Evolutionary conservation across 805 yeast genomes (phyloP).

Genomic region (Kregervanrija delftensis): DNA sequence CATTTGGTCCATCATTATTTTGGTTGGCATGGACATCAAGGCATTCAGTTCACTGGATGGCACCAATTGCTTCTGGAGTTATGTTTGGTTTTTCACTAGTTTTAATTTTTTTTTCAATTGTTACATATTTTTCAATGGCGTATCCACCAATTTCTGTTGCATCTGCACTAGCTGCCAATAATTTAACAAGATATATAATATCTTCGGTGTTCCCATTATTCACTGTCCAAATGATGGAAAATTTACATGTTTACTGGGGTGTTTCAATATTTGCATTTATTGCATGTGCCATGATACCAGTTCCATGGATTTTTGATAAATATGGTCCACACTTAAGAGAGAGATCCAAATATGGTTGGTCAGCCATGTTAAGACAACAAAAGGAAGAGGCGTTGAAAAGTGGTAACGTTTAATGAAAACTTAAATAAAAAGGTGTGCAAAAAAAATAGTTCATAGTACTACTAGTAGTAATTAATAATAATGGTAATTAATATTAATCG

Average conservation of each 20-base stretch:
- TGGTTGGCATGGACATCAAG: conserved; percentile 81
- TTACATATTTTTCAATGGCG: conserved; percentile 61
- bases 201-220: conserved; percentile 83
- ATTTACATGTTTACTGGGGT: conserved; percentile 75
- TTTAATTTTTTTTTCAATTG: conserved; percentile 61
- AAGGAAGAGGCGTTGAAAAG: conserved; percentile 3
- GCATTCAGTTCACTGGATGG: conserved; percentile 62
- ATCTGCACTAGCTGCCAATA: conserved; percentile 86
- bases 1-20: conserved; percentile 61
- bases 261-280: conserved; percentile 59
- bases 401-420: background rate
- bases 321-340: conserved; percentile 54
- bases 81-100: conserved; percentile 73
- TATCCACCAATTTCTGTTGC: conserved; percentile 77
- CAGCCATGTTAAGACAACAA: conserved; percentile 30
- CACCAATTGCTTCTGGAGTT: conserved; percentile 68
- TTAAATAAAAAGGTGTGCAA: background rate
- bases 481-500: too few relatives aligned
- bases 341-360: conserved; percentile 53
- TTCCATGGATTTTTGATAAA: conserved; percentile 61
- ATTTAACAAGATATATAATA: conserved; percentile 63
- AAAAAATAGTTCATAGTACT: background rate
- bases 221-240: conserved; percentile 75
- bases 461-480: too few relatives aligned
- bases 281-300: conserved; percentile 63